phyloP scores from a whole-genome alignment of 768 basidiomycete genomes.

The Lenzites betulinus region DNA sequence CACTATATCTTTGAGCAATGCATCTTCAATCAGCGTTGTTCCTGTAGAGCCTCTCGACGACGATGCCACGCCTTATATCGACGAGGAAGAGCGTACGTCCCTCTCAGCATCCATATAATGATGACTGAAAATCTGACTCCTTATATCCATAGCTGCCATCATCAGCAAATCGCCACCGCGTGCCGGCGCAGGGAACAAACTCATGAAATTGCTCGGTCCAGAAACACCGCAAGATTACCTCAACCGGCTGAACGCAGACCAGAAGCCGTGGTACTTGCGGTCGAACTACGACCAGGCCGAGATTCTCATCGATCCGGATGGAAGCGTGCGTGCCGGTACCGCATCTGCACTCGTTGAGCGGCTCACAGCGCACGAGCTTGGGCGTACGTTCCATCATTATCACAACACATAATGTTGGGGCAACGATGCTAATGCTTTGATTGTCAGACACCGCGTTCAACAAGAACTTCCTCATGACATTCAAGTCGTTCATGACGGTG shows the following conservation, averaged over 20 bases:
- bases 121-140: too few relatives aligned
- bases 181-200: conserved; percentile 50
- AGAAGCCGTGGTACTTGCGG: conserved; percentile 82
- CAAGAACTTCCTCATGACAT: conserved; percentile 93
- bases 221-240: conserved; percentile 50
- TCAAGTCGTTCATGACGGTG: conserved; percentile 88
- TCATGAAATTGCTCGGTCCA: conserved; percentile 68
- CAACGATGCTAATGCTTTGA: neutral
- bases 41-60: conserved; percentile 15
- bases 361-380: conserved; percentile 87
- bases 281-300: conserved; percentile 79
- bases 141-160: conserved; percentile 1
- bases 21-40: conserved; percentile 10
- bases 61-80: conserved; percentile 17
- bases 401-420: conserved; percentile 1
- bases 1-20: conserved; percentile 7
- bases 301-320: conserved; percentile 84
- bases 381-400: conserved; percentile 51
- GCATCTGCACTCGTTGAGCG: conserved; percentile 84
- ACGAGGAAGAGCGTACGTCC: conserved; percentile 29
- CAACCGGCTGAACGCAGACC: conserved; percentile 41
- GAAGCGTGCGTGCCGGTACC: conserved; percentile 84
- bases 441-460: conserved; percentile 72
- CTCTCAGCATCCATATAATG: neutral
- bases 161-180: conserved; percentile 32